These are phyloP conservation scores for Lathyrus tuberosus DNA, from an alignment of 306 rosid genomes.

Conservation along the genomic window DNA sequence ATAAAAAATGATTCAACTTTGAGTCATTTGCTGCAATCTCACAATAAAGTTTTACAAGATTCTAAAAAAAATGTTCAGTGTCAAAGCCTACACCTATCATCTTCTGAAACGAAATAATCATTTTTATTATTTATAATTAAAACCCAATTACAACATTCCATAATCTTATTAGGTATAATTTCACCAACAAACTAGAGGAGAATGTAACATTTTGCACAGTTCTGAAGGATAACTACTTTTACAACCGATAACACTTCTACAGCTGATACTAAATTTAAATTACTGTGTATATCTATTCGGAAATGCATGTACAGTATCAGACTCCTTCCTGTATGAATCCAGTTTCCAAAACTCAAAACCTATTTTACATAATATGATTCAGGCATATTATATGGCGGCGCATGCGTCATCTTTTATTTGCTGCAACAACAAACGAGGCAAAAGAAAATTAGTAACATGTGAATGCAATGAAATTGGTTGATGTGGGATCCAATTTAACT, in stretches of 20 bases:
- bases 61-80: background rate
- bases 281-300: conserved; percentile 16
- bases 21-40: background rate
- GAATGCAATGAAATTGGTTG: conserved; percentile 18
- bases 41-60: background rate
- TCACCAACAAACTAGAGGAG: background rate
- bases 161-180: background rate
- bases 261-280: conserved; percentile 25
- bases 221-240: conserved; percentile 28
- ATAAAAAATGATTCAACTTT: background rate
- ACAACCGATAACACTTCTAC: conserved; percentile 2
- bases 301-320: conserved; percentile 28
- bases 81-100: background rate
- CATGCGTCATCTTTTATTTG: conserved; percentile 39
- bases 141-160: conserved; percentile 6
- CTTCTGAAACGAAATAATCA: background rate
- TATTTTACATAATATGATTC: conserved; percentile 12
- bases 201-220: conserved; percentile 4
- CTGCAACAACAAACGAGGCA: conserved; percentile 46
- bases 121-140: conserved; percentile 10
- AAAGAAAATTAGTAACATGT: conserved; percentile 2
- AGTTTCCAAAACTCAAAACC: conserved; percentile 2
- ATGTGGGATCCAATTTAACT: conserved; percentile 37
- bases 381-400: conserved; percentile 26
- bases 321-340: conserved; percentile 28